phyloP scores from a whole-genome alignment of 257 asterid genomes.

The Striga asiatica region DNA sequence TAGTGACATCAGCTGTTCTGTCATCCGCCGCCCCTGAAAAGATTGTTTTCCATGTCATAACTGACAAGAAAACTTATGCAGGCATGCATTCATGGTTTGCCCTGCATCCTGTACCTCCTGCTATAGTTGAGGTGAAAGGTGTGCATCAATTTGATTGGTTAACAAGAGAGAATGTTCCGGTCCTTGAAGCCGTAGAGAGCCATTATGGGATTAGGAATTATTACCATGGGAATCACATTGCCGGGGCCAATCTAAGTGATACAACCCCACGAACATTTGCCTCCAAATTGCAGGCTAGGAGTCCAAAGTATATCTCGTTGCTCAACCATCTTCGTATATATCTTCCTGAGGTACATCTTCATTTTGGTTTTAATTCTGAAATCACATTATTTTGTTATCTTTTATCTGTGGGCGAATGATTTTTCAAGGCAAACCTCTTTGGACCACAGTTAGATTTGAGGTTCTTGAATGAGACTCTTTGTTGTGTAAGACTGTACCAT shows the following conservation, averaged over 20 bases:
- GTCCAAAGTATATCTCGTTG: constrained; percentile 89
- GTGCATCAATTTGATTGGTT: constrained; percentile 97
- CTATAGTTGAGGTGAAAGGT: constrained; percentile 92
- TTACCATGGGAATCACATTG: constrained; percentile 91
- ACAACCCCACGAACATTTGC: constrained; percentile 85
- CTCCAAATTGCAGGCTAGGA: constrained; percentile 88
- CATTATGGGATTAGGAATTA: constrained; percentile 71
- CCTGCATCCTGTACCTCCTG: constrained; percentile 69
- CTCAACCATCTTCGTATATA: constrained; percentile 97
- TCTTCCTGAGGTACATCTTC: constrained; percentile 72
- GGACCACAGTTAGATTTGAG: background rate
- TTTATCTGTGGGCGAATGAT: too few relatives aligned
- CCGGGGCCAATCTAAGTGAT: constrained; percentile 77
- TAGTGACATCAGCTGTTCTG: constrained; percentile 68
- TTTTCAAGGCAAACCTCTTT: too few relatives aligned
- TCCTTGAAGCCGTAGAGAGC: constrained; percentile 93
- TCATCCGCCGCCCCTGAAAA: constrained; percentile 60
- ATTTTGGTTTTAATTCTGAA: background rate
- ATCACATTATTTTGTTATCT: too few relatives aligned
- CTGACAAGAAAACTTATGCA: constrained; percentile 99
- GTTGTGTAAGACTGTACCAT: background rate
- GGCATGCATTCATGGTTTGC: constrained; percentile 99
- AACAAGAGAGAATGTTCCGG: constrained; percentile 92
- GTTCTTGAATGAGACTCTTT: background rate
- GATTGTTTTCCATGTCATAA: constrained; percentile 91